Evolutionary conservation across 768 basidiomycete species (phyloP).

Genomic region (Psilocybe cubensis): DNA sequence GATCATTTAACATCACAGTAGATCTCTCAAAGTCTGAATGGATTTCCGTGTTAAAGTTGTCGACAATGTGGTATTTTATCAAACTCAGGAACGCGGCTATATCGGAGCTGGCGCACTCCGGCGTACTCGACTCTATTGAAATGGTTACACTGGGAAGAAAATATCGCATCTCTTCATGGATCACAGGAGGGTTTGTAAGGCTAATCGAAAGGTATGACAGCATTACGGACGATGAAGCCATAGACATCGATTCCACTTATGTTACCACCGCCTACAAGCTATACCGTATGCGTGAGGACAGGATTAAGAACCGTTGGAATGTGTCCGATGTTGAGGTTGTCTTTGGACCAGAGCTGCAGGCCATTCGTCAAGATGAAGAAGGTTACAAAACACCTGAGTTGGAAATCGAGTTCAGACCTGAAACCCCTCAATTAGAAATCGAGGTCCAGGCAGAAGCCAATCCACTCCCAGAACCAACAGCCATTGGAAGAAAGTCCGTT

Average conservation of each 20-base stretch:
- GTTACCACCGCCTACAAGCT: constrained; percentile 9
- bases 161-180: constrained; percentile 9
- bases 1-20: not conserved
- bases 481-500: too few species aligned
- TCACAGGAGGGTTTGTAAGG: not conserved
- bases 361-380: not conserved
- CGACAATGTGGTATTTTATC: constrained; percentile 13
- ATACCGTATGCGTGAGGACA: constrained; percentile 1
- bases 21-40: constrained; percentile 9
- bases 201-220: not conserved
- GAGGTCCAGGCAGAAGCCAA: too few species aligned
- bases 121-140: constrained; percentile 18
- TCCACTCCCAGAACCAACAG: too few species aligned
- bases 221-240: constrained; percentile 12
- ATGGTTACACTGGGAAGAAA: constrained; percentile 17
- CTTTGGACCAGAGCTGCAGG: not conserved
- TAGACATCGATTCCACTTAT: constrained; percentile 3
- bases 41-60: constrained; percentile 14
- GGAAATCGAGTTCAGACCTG: too few species aligned
- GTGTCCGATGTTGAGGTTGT: not conserved
- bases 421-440: too few species aligned
- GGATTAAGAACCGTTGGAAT: not conserved
- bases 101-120: not conserved
- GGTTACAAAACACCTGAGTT: not conserved
- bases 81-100: not conserved